Conservation (phyloP, 2,329 filamentous ascomycete genomes). For the Thelonectria olida region DNA sequence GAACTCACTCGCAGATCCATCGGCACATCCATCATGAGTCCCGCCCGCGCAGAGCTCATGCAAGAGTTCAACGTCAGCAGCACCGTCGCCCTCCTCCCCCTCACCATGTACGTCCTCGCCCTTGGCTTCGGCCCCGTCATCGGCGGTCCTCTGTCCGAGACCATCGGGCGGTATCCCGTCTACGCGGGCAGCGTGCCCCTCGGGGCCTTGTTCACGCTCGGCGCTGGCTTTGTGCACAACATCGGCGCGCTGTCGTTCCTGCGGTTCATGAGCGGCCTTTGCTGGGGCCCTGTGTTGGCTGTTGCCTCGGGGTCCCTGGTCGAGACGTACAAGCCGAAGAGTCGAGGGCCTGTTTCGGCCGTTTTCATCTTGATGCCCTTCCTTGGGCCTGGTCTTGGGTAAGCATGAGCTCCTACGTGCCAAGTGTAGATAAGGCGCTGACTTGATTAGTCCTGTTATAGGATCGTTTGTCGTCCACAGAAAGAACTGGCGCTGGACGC, state of each 20-base stretch:
- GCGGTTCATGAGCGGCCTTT: constrained; percentile 66
- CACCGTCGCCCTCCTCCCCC: constrained; percentile 65
- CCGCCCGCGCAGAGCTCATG: constrained; percentile 53
- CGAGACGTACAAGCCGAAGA: constrained; percentile 56
- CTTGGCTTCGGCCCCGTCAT: constrained; percentile 68
- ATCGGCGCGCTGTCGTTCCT: constrained; percentile 62
- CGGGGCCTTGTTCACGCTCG: constrained; percentile 65
- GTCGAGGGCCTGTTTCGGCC: constrained; percentile 53
- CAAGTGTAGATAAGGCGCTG: neutral
- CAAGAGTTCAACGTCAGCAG: constrained; percentile 62
- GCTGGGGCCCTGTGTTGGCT: constrained; percentile 57
- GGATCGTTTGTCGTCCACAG: constrained; percentile 57
- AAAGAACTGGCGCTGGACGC: constrained; percentile 63
- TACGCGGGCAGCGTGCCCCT: constrained; percentile 58
- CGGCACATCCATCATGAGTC: constrained; percentile 63
- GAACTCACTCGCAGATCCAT: constrained; percentile 53
- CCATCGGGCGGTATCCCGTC: constrained; percentile 62
- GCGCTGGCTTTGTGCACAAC: constrained; percentile 59
- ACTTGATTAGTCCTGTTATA: constrained; percentile 53
- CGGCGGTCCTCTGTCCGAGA: constrained; percentile 68
- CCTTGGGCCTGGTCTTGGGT: constrained; percentile 62
- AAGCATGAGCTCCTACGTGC: neutral
- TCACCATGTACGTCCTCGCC: constrained; percentile 69
- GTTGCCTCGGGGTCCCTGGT: constrained; percentile 59
- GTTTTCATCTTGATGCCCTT: constrained; percentile 62